These are phyloP conservation scores for Scenedesmus sp. DNA, from an alignment of 163 green algal genomes.

Conservation along the genomic window DNA sequence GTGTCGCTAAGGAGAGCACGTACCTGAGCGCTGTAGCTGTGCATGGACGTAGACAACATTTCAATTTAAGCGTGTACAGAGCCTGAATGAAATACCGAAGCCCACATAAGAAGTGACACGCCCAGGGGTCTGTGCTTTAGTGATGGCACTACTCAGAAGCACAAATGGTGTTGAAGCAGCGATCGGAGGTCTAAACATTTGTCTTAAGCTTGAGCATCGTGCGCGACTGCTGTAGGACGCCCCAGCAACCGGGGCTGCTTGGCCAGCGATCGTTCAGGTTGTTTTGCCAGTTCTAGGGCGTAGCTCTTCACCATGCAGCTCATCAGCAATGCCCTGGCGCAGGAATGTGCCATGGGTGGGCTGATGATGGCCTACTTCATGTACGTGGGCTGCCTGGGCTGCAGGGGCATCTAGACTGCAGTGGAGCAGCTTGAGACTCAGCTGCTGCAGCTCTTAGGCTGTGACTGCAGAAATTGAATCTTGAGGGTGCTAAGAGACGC, in stretches of 20 bases:
- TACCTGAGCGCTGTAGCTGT: too few species aligned
- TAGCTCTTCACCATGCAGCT: conserved; percentile 54
- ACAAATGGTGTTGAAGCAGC: neutral
- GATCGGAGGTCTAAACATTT: neutral
- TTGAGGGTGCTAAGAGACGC: too few species aligned
- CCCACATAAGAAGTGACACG: neutral
- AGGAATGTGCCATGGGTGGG: conserved; percentile 58
- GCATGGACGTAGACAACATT: too few species aligned
- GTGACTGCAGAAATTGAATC: neutral
- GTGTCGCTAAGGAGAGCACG: neutral
- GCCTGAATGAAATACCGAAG: neutral
- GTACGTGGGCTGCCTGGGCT: neutral
- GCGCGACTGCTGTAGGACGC: neutral
- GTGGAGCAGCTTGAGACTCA: neutral
- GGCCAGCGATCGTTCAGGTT: neutral
- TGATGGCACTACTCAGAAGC: neutral
- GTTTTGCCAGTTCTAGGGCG: neutral
- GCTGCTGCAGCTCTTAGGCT: conserved; percentile 10
- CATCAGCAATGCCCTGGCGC: conserved; percentile 56
- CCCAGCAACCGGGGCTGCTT: neutral
- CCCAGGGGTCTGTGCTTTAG: neutral
- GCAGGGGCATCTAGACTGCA: neutral
- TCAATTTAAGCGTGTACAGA: neutral
- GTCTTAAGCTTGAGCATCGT: neutral
- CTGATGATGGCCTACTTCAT: conserved; percentile 45